Evolutionary conservation across 2,329 filamentous ascomycete genomes (phyloP), one percentile per base, ranked within the genome.

Genomic region (Ascochyta rabiei): DNA sequence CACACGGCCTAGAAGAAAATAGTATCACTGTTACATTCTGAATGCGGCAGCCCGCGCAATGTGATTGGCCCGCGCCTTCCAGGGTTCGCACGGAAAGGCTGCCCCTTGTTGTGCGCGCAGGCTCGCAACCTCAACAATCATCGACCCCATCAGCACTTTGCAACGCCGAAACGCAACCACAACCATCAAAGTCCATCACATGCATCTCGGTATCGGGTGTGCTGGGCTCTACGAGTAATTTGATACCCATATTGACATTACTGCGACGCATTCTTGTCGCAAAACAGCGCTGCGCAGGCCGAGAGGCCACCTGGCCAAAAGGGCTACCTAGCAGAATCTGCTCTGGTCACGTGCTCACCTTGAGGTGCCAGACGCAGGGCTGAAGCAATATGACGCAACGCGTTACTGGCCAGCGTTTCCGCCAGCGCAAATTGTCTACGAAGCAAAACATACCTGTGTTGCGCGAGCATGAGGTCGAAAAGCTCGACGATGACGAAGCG

Each of bases 371-470:
- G 34, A 18, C 49, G 33, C 48, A 60, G 48, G 61, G 55, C 54
- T 54, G 42, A 51, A 55, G 37, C 65, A 68, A 43, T 59, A 76
- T 76, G 75, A 71, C 74, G 58, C 63, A 69, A 59, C 68, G 75
- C 47, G 67, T 69, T 33, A 70, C 70, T 15, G 72, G 69, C 48
- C 69, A 86, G 77, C 88, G 88, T 79, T 86, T 91, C 75, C 85
- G 89, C 75, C 88, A 90, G 83, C 89, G 91, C 81, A 98, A 98
- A 83, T 86, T 97, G 78, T 95, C 89, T 78, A 86, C 90, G 72
- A 96, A 96, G 82, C 91, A 92, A 75, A 87, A 87, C 69, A 87
- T 97, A 73, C 88, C 88, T 57, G 88, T 99, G 69, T 85, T 97
- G 72, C 86, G 89, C 76, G 93, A 98, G 80, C 84, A 91, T 77